Conservation (phyloP, 2,329 filamentous ascomycete genomes). For the Venturia carpophila region DNA sequence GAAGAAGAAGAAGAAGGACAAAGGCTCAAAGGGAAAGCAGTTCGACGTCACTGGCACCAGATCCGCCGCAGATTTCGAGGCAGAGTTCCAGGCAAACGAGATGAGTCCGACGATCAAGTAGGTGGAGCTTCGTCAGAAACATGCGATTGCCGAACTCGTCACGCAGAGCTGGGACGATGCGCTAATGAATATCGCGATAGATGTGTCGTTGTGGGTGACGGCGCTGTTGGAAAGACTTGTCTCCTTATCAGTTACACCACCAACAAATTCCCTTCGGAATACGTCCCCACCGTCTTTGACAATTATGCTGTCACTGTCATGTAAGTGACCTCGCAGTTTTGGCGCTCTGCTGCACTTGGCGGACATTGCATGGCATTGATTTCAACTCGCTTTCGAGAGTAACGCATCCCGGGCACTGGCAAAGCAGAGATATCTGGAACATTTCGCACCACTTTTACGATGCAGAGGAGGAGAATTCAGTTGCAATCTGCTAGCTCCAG, state of each 20-base stretch:
- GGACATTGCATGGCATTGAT: neutral
- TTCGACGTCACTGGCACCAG: neutral
- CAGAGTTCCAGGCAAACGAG: neutral
- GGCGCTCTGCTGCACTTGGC: neutral
- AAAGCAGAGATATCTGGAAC: neutral
- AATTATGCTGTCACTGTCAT: constrained; percentile 99
- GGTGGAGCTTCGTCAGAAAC: neutral
- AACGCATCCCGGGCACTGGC: neutral
- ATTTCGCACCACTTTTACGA: neutral
- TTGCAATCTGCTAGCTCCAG: neutral
- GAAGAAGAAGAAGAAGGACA: neutral
- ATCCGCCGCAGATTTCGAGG: neutral
- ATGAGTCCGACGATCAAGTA: constrained; percentile 21
- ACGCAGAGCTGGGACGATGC: neutral
- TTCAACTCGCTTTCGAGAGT: neutral
- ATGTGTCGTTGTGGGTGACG: constrained; percentile 97
- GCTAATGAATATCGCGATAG: constrained; percentile 41
- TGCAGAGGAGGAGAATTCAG: neutral
- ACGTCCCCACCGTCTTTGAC: constrained; percentile 98
- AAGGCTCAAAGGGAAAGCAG: neutral
- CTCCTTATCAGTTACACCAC: constrained; percentile 98
- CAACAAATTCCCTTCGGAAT: constrained; percentile 99
- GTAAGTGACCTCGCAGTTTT: constrained; percentile 48
- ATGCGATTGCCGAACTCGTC: neutral
- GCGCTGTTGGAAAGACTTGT: constrained; percentile 99